Percentiles rank a stretch among this genome's conserved stretches.
These are phyloP conservation scores for Nevesoporus exiguus DNA, from an alignment of 768 basidiomycete species.

Conservation along the genomic window DNA sequence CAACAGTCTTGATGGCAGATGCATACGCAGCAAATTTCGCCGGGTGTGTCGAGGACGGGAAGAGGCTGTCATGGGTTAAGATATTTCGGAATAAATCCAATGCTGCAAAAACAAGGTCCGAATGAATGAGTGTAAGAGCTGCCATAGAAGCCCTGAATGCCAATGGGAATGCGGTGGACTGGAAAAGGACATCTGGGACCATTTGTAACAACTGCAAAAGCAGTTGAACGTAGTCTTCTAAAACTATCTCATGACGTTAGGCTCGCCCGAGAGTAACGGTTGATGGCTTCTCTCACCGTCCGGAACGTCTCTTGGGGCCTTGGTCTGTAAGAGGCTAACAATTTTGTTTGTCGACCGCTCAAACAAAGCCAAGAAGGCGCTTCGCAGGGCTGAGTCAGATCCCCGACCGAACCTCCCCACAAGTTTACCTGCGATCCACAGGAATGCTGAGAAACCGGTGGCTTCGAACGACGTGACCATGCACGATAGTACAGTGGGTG, in stretches of 20 bases:
- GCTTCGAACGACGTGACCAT: slow-evolving; percentile 78
- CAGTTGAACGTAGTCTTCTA: slow-evolving; percentile 92
- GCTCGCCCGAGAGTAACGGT: not conserved
- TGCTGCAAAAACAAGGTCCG: slow-evolving; percentile 77
- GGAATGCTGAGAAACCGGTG: slow-evolving; percentile 79
- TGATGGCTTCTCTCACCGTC: slow-evolving; percentile 65
- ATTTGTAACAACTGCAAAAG: slow-evolving; percentile 63
- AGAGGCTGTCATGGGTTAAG: slow-evolving; percentile 69
- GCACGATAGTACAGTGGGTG: slow-evolving; percentile 66
- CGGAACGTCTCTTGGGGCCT: slow-evolving; percentile 70
- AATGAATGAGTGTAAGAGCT: slow-evolving; percentile 77
- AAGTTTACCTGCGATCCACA: slow-evolving; percentile 93
- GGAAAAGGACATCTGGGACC: slow-evolving; percentile 74
- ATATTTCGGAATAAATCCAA: slow-evolving; percentile 78
- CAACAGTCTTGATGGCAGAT: slow-evolving; percentile 52
- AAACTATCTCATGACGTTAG: slow-evolving; percentile 48
- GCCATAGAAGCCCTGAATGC: slow-evolving; percentile 76
- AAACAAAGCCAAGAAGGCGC: slow-evolving; percentile 59
- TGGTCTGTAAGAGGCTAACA: slow-evolving; percentile 61
- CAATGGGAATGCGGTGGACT: slow-evolving; percentile 70
- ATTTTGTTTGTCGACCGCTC: slow-evolving; percentile 75
- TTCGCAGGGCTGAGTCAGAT: slow-evolving; percentile 51
- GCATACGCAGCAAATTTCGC: slow-evolving; percentile 64
- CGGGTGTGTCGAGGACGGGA: slow-evolving; percentile 45
- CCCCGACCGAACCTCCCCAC: slow-evolving; percentile 74